Base-by-base conservation (phyloP, 129 eudicot genomes). In the Tagetes patula region DNA sequence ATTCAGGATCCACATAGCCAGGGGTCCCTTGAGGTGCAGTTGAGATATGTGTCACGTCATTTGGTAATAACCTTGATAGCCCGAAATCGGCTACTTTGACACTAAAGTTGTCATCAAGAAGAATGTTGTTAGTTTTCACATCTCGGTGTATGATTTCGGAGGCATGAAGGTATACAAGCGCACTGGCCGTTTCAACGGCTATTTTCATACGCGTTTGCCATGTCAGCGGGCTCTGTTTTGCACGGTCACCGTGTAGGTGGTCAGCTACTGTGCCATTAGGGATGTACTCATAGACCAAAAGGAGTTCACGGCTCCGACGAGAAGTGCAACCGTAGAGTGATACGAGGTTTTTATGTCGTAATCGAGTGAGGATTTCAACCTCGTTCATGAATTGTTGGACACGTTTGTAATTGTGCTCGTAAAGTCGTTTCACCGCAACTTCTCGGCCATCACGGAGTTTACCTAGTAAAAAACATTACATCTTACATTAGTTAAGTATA, bases 1-100 rank as follows among this genome's bases (percentile, higher is more conserved):
- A 94, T 70, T 87, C 91, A 0, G 98, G 98, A 64, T 90, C 98
- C 2, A 94, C 87, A 32, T 94, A 94, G 5, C 98, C 96, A 1
- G 98, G 98, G 14, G 98, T 93, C 5, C 98, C 96, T 80, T 90
- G 98, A 1, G 96, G 98, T 7, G 96, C 98, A 1, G 98, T 93
- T 2, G 98, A 93, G 48, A 93, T 77, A 69, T 93, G 96, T 46
- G 89, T 85, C 7, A 76, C 91, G 33, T 84, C 86, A 11, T 42
- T 86, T 0, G 96, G 98, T 73, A 93, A 84, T 14, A 81, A 85
- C 41, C 85, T 84, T 0, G 92, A 82, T n/a, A 84, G 79, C 27
- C 88, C 92, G 2, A 86, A 86, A 78, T 86, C 91, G 1, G 88
- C 85, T 8, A 87, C 87, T 59, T 87, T 87, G 47, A 84, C 88